Conservation (phyloP, 805 yeast species). For the Lachancea thermotolerans region DNA sequence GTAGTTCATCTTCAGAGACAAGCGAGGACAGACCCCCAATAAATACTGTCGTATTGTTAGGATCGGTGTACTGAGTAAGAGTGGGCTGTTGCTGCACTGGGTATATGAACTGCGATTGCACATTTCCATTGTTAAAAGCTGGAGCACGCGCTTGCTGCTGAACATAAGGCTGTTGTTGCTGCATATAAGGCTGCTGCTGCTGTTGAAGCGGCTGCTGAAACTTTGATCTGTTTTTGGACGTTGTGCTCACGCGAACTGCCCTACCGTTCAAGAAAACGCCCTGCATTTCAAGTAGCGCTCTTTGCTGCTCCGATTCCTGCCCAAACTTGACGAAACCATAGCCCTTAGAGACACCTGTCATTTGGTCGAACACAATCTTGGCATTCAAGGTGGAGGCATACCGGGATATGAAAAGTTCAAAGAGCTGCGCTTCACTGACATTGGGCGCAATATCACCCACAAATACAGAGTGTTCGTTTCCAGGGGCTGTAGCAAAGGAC, state of each 20-base stretch:
- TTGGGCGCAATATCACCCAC: conserved; percentile 80
- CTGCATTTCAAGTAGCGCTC: conserved; percentile 75
- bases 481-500: conserved; percentile 26
- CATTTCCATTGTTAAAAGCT: background rate
- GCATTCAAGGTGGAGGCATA: conserved; percentile 72
- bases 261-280: conserved; percentile 65
- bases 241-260: conserved; percentile 71
- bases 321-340: conserved; percentile 84
- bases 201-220: conserved; percentile 11
- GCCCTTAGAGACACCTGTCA: conserved; percentile 67
- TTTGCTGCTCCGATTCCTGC: conserved; percentile 57
- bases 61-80: conserved; percentile 64
- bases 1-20: conserved; percentile 56
- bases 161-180: conserved; percentile 12
- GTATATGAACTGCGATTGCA: conserved; percentile 18
- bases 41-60: conserved; percentile 69
- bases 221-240: conserved; percentile 40
- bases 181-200: conserved; percentile 10
- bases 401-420: conserved; percentile 57
- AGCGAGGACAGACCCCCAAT: conserved; percentile 57
- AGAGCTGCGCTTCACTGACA: conserved; percentile 58
- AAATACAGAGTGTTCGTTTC: conserved; percentile 58
- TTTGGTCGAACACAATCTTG: conserved; percentile 69
- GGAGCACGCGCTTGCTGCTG: conserved; percentile 4
- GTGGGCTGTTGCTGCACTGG: conserved; percentile 46